These are phyloP conservation scores for Nemania abortiva DNA, from an alignment of 2,329 filamentous ascomycete genomes.

Conservation along the genomic window DNA sequence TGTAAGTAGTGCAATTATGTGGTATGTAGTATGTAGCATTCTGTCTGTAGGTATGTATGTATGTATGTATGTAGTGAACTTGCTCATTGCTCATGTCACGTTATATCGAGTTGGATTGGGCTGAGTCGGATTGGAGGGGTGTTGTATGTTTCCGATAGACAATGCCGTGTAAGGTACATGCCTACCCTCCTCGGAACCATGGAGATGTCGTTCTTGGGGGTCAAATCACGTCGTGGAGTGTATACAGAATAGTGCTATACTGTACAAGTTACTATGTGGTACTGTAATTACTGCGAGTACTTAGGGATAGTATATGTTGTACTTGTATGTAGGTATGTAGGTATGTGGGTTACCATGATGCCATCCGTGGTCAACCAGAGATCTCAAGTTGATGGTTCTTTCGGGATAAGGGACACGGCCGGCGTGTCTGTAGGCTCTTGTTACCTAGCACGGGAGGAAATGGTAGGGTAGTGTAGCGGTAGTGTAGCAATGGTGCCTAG, in stretches of 20 bases:
- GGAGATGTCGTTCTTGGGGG: slow-evolving; percentile 6
- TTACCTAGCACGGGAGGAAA: not conserved
- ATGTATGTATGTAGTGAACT: not conserved
- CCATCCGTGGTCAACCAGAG: slow-evolving; percentile 5
- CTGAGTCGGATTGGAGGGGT: not conserved
- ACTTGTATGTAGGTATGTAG: not conserved
- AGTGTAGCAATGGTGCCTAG: not conserved
- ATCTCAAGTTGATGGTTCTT: slow-evolving; percentile 8
- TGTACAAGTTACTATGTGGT: not conserved
- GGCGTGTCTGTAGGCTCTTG: slow-evolving; percentile 9
- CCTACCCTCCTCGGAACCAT: slow-evolving; percentile 5
- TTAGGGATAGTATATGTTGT: not conserved
- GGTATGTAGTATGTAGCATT: not conserved
- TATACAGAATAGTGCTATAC: not conserved
- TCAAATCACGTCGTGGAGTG: slow-evolving; percentile 9
- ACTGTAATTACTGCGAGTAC: not conserved
- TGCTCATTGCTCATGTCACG: not conserved
- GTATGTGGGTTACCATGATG: slow-evolving; percentile 4
- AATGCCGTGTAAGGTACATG: slow-evolving; percentile 7
- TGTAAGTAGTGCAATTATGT: not conserved
- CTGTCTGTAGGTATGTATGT: not conserved
- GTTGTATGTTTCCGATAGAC: slow-evolving; percentile 18
- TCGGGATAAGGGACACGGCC: slow-evolving; percentile 15
- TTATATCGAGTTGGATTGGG: not conserved
- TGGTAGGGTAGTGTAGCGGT: not conserved